A percentile compares a stretch with the other conserved stretches of the same genome.
These are phyloP conservation scores for Microstegium vimineum DNA, from an alignment of 176 grass and related monocot genomes.

Conservation along the genomic window DNA sequence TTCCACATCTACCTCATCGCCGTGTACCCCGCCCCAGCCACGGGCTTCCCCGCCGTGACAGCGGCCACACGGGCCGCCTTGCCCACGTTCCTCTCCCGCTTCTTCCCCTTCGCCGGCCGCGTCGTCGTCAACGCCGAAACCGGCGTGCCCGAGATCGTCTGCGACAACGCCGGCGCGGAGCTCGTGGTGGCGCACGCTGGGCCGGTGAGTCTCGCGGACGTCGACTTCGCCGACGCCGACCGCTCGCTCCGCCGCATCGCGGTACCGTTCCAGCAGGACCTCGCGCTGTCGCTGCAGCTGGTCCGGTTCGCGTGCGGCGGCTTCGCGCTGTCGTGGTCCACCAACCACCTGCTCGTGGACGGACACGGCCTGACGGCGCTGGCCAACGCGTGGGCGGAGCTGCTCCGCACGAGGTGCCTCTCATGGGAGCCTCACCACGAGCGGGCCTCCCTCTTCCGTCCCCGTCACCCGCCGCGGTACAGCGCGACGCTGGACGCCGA, in stretches of 20 bases:
- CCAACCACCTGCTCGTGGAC: conserved; percentile 59
- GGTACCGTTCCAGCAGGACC: conserved; percentile 34
- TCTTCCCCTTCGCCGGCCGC: conserved; percentile 52
- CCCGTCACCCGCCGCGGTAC: conserved; percentile 32
- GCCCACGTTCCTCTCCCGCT: conserved; percentile 42
- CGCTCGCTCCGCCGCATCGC: conserved; percentile 29
- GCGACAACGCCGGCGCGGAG: conserved; percentile 63
- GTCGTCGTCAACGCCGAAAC: conserved; percentile 5
- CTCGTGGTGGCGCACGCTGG: conserved; percentile 45
- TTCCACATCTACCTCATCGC: conserved; percentile 49
- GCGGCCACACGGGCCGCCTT: conserved; percentile 6
- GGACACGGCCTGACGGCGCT: conserved; percentile 54
- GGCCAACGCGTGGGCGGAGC: conserved; percentile 51
- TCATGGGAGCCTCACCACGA: conserved; percentile 54
- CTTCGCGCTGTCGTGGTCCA: conserved; percentile 60
- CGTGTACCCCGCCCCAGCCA: conserved; percentile 12
- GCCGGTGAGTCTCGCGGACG: conserved; percentile 12
- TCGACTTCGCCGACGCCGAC: conserved; percentile 54
- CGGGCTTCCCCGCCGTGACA: conserved; percentile 21
- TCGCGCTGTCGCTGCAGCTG: conserved; percentile 74
- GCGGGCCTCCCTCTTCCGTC: conserved; percentile 42
- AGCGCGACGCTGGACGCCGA: conserved; percentile 33
- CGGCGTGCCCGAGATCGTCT: conserved; percentile 33
- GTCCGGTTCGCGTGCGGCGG: conserved; percentile 65
- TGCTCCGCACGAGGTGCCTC: conserved; percentile 19